Evolutionary conservation across 2,329 filamentous ascomycete genomes (phyloP).

Genomic region (Bimuria novae-zelandiae): DNA sequence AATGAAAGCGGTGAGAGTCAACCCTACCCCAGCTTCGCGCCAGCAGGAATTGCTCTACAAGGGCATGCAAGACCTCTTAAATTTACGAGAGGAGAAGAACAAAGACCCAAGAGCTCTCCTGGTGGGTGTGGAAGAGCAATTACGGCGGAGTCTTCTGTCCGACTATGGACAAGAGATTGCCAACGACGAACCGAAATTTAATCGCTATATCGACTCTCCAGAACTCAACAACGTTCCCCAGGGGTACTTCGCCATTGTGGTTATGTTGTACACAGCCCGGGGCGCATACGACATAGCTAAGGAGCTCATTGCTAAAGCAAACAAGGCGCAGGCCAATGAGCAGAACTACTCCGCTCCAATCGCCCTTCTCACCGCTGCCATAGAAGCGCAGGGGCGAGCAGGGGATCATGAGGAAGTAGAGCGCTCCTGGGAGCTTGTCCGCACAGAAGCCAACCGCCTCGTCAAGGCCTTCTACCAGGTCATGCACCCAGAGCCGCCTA

Average conservation of each 20-base stretch:
- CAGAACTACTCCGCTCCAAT: conserved; percentile 29
- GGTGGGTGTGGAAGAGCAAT: conserved; percentile 29
- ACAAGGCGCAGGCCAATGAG: conserved; percentile 8
- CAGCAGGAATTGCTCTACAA: conserved; percentile 42
- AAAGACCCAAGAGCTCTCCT: conserved; percentile 26
- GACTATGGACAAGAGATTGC: conserved; percentile 36
- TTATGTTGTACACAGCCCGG: conserved; percentile 58
- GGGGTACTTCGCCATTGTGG: conserved; percentile 60
- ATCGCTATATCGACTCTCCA: conserved; percentile 28
- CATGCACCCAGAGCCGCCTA: conserved; percentile 39
- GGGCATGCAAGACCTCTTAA: conserved; percentile 26
- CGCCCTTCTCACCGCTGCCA: conserved; percentile 60
- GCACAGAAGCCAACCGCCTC: conserved; percentile 56
- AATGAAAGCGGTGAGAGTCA: conserved; percentile 49
- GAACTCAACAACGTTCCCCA: conserved; percentile 52
- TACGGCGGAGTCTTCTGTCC: conserved; percentile 31
- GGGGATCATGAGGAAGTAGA: conserved; percentile 64
- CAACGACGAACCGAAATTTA: conserved; percentile 30
- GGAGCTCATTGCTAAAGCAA: conserved; percentile 30
- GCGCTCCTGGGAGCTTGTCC: conserved; percentile 67
- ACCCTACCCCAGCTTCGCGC: conserved; percentile 50
- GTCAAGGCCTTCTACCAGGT: conserved; percentile 37
- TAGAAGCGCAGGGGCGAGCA: conserved; percentile 67
- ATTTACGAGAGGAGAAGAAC: conserved; percentile 17
- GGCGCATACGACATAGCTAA: conserved; percentile 50